Evolutionary conservation across 164 flowering plant species (phyloP).

Genomic region (Hamamelis virginiana): DNA sequence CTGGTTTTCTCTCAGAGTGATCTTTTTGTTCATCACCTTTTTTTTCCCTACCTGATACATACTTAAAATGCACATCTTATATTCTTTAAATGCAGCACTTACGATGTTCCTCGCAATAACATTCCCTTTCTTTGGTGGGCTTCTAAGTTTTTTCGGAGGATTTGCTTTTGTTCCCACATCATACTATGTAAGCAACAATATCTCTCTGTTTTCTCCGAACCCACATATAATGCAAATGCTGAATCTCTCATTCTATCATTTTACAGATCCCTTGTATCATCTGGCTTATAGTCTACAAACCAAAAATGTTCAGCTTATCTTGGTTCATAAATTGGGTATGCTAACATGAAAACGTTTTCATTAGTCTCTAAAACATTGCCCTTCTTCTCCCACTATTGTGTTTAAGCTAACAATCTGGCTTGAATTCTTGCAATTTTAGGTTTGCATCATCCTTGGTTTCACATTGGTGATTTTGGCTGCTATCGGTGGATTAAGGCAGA

Average conservation of each 20-base stretch:
- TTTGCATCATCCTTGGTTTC: slow-evolving; percentile 38
- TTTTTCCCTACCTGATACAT: no score
- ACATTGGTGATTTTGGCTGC: slow-evolving; percentile 35
- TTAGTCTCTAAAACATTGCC: no score
- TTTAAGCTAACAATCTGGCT: not conserved
- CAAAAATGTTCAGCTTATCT: slow-evolving; percentile 37
- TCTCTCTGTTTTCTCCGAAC: no score
- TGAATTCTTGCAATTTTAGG: slow-evolving; percentile 16
- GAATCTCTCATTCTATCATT: no score
- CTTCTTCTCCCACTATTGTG: no score
- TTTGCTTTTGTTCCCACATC: slow-evolving; percentile 49
- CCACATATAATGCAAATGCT: no score
- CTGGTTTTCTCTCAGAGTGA: no score
- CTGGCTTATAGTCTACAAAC: slow-evolving; percentile 45
- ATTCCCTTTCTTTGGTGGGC: slow-evolving; percentile 29
- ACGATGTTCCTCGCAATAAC: no score
- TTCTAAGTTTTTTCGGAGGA: slow-evolving; percentile 31
- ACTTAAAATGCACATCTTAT: no score
- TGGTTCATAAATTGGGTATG: slow-evolving; percentile 50
- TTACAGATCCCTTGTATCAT: slow-evolving; percentile 53
- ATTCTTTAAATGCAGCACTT: no score
- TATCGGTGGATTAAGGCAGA: slow-evolving; percentile 35
- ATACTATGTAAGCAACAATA: slow-evolving; percentile 47
- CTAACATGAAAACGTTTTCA: not conserved
- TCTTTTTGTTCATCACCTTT: no score